Conservation (phyloP, 169 alveolate species). For the Babesia gibsoni region DNA sequence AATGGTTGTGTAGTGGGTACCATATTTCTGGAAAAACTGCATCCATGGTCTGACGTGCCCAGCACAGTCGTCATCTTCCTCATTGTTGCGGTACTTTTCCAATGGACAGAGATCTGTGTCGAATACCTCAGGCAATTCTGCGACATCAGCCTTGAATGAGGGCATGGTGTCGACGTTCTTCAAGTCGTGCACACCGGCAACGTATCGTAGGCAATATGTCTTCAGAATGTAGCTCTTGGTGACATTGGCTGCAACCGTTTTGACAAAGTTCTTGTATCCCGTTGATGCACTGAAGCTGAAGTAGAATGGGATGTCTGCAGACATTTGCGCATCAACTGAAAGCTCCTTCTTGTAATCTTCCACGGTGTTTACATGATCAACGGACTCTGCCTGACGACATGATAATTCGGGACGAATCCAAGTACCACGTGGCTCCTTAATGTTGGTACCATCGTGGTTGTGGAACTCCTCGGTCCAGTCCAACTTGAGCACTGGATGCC, state of each 20-base stretch:
- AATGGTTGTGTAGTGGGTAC: slow-evolving; percentile 77
- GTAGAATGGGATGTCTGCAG: slow-evolving; percentile 61
- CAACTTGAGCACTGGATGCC: slow-evolving; percentile 76
- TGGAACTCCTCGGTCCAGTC: slow-evolving; percentile 48
- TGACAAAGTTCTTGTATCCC: slow-evolving; percentile 73
- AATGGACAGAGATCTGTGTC: slow-evolving; percentile 68
- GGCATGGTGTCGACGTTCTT: slow-evolving; percentile 39
- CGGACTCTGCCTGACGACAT: slow-evolving; percentile 77
- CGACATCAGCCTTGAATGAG: slow-evolving; percentile 70
- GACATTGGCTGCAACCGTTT: slow-evolving; percentile 56
- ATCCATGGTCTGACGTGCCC: slow-evolving; percentile 72
- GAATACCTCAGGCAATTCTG: slow-evolving; percentile 66
- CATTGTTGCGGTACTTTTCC: slow-evolving; percentile 64
- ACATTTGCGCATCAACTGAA: slow-evolving; percentile 75
- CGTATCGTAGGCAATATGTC: slow-evolving; percentile 79
- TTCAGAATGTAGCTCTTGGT: slow-evolving; percentile 68
- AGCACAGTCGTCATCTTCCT: slow-evolving; percentile 61
- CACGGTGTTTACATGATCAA: slow-evolving; percentile 63
- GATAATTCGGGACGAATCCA: slow-evolving; percentile 79
- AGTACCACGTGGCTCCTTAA: slow-evolving; percentile 77
- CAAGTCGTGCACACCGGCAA: slow-evolving; percentile 71
- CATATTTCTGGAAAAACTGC: slow-evolving; percentile 71
- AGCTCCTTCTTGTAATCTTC: slow-evolving; percentile 72
- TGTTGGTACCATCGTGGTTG: slow-evolving; percentile 48
- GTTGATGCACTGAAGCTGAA: slow-evolving; percentile 77